phyloP scores from a whole-genome alignment of 495 filamentous ascomycete species.

The Astrothelium macrocarpum region DNA sequence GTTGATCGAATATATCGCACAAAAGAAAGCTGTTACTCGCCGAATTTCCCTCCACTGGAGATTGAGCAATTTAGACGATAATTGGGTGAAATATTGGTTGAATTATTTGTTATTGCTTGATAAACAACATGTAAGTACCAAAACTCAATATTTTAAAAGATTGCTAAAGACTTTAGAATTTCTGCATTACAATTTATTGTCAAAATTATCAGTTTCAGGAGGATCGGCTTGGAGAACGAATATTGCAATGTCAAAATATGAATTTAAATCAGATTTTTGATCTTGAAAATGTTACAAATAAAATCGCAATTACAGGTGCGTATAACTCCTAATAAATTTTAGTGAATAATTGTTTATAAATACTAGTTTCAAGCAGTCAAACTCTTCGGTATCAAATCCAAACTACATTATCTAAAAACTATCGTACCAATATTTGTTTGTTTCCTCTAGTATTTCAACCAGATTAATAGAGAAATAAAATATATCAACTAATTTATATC shows the following conservation, averaged over 20 bases:
- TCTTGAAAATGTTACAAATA: not conserved
- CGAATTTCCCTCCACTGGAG: not conserved
- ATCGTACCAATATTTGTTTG: not conserved
- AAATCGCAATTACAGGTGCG: not conserved
- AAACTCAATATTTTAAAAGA: not conserved
- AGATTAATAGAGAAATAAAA: too few relatives aligned
- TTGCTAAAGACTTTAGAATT: not conserved
- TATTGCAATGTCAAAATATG: not conserved
- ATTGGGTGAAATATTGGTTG: not conserved
- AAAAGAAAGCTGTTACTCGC: not conserved
- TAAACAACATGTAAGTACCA: not conserved
- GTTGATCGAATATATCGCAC: conserved; percentile 18
- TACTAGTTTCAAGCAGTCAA: not conserved
- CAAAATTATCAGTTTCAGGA: too few relatives aligned
- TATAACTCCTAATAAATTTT: not conserved
- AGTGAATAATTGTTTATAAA: not conserved
- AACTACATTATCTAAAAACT: not conserved
- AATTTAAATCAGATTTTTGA: not conserved
- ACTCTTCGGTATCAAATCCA: not conserved
- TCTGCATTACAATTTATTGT: not conserved
- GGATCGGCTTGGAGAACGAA: too few relatives aligned
- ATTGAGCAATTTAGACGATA: not conserved
- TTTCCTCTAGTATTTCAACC: not conserved
- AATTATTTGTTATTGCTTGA: not conserved
- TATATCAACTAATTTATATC: too few relatives aligned